Evolutionary conservation across 108 stramenopile species (phyloP).

Genomic region (Phaeodactylum tricornutum): DNA sequence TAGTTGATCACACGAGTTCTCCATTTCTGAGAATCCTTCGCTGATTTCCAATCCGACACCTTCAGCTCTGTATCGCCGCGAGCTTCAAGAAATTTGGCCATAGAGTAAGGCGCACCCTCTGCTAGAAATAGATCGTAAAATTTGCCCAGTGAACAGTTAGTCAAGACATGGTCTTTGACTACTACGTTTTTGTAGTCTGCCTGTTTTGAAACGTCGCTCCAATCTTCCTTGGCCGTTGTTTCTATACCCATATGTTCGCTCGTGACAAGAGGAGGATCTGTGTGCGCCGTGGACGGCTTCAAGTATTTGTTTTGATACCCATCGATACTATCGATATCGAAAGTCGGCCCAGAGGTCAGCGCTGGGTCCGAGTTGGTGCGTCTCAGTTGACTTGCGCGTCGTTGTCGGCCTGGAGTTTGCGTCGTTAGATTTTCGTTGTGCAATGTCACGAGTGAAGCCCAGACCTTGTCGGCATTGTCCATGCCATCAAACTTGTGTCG

Average conservation of each 20-base stretch:
- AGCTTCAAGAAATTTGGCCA: conserved; percentile 35
- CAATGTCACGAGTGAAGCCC: conserved; percentile 14
- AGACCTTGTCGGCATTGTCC: conserved; percentile 15
- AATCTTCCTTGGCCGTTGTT: conserved; percentile 8
- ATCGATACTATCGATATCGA: conserved; percentile 3
- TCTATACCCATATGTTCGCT: neutral
- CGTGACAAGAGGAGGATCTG: neutral
- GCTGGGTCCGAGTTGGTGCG: conserved; percentile 14
- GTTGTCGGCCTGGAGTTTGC: neutral
- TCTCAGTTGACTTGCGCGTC: neutral
- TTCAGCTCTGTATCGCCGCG: conserved; percentile 45
- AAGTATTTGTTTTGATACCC: no score
- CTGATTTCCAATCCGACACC: conserved; percentile 36
- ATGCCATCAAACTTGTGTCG: conserved; percentile 13
- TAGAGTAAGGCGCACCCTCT: conserved; percentile 37
- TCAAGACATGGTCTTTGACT: conserved; percentile 13
- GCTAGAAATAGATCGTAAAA: conserved; percentile 39
- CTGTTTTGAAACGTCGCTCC: conserved; percentile 10
- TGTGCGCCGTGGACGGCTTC: neutral
- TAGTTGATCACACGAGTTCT: conserved; percentile 56
- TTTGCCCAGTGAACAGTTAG: conserved; percentile 34
- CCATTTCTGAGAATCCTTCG: conserved; percentile 5
- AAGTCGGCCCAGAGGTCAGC: neutral
- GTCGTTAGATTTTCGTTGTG: conserved; percentile 23
- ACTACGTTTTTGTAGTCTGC: conserved; percentile 8